Conservation (phyloP, 768 basidiomycete genomes). For the Boletus barrowsii region DNA sequence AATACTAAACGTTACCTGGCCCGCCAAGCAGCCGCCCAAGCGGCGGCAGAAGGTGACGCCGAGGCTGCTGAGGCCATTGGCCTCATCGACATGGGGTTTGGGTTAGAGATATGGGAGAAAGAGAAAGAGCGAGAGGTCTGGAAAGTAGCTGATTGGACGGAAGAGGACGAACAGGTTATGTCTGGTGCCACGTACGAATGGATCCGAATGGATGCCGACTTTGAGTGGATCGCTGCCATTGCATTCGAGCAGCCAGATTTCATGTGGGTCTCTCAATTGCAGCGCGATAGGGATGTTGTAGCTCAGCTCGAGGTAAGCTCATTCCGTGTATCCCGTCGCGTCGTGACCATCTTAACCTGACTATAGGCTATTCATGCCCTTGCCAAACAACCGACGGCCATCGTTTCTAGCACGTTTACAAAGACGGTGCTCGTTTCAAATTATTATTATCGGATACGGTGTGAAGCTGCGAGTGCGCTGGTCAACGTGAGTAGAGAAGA, state of each 20-base stretch:
- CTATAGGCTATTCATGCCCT: conserved; percentile 91
- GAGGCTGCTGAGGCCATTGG: conserved; percentile 93
- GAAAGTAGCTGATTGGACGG: conserved; percentile 98
- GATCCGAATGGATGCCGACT: conserved; percentile 98
- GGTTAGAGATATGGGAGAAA: conserved; percentile 94
- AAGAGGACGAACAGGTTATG: conserved; percentile 93
- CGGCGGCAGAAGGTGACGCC: conserved; percentile 86
- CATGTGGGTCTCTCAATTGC: conserved; percentile 97
- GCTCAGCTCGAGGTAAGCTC: conserved; percentile 88
- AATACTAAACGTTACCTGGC: conserved; percentile 96
- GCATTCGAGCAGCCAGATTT: conserved; percentile 95
- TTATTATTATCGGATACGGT: conserved; percentile 94
- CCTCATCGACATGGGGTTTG: conserved; percentile 92
- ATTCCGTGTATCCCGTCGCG: not conserved
- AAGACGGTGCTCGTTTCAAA: conserved; percentile 93
- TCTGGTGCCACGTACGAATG: conserved; percentile 97
- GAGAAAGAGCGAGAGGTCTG: conserved; percentile 89
- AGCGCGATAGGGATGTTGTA: conserved; percentile 93
- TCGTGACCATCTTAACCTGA: conserved; percentile 8
- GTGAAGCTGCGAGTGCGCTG: conserved; percentile 87
- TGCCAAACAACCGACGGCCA: conserved; percentile 73
- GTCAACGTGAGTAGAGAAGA: conserved; percentile 56
- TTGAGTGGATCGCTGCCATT: conserved; percentile 96
- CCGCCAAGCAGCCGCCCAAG: conserved; percentile 87
- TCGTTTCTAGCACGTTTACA: conserved; percentile 88